Base-by-base conservation (phyloP, 805 yeast genomes). In the Starmerella riodocensis region DNA sequence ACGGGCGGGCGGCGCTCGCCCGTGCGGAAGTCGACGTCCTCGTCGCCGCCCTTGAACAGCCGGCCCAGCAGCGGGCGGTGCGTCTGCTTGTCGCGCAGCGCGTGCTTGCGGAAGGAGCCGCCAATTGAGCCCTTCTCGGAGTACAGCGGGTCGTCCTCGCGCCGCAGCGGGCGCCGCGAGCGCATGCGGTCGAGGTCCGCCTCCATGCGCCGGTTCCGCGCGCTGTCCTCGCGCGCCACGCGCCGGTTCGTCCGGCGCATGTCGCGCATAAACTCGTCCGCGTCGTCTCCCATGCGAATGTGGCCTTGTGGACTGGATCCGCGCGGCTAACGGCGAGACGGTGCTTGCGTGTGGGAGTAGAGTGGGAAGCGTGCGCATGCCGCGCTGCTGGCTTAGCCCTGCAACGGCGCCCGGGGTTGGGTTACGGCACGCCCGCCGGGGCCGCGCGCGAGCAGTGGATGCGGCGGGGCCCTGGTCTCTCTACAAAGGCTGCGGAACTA, bases 11-110 rank as follows among this genome's bases (percentile, higher is more conserved):
- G n/a, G n/a, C n/a, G n/a, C n/a, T n/a, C n/a, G n/a, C n/a, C n/a
- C n/a, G n/a, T n/a, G 20, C 34, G 21, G 34, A 7, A n/a, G 25
- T 31, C 34, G 25, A 7, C n/a, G 16, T 31, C 34, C 12, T 31
- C 34, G 16, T 31, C 34, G 20, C 34, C 40, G 26, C 32, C 42
- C n/a, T 36, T 37, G 38, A 47, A 47, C 25, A 45, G 29, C 3
- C 29, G 4, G 21, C 49, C 41, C 18, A 47, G 40, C 33, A 47
- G 32, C n/a, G 50, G 50, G 39, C 41, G 34, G 25, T 21, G 28
- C 8, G 43, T 29, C 23, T 36, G 38, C 32, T 43, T 32, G 29
- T 45, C 46, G 12, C 50, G 49, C 14, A 41, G 18, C 9, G 43
- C 39, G 27, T 32, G 37, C 12, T 35, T 32, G 9, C 49, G 37